Percentiles rank a stretch among this genome's conserved stretches.
Evolutionary conservation across 345 rosid species (phyloP).

Genomic region (Linum usitatissimum): DNA sequence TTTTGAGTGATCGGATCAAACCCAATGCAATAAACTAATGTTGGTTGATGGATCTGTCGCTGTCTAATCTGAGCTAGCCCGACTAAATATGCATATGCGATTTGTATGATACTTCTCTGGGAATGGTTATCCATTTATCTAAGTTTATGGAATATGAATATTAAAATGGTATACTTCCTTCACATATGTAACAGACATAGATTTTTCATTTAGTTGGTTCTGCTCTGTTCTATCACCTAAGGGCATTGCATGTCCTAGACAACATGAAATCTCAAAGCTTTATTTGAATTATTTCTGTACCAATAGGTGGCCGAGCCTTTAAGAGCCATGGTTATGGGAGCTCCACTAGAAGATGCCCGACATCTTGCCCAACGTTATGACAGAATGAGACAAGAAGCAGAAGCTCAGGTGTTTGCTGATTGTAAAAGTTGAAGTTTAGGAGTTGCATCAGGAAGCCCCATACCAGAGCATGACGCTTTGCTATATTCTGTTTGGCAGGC

Average conservation of each 20-base stretch:
- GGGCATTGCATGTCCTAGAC: background rate
- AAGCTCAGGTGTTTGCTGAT: constrained; percentile 63
- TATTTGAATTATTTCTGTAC: constrained; percentile 13
- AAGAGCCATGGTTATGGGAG: constrained; percentile 89
- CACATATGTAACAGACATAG: no score
- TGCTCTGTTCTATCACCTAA: no score
- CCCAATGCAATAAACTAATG: no score
- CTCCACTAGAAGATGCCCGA: constrained; percentile 90
- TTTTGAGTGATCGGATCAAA: no score
- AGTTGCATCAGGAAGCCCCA: background rate
- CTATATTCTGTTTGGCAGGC: constrained; percentile 39
- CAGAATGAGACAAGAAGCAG: constrained; percentile 85
- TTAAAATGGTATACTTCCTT: no score
- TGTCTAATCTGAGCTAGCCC: no score
- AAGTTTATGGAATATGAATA: no score
- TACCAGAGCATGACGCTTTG: background rate
- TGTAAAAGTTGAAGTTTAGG: background rate
- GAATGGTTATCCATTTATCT: no score
- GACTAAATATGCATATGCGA: no score
- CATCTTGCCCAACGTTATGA: constrained; percentile 97
- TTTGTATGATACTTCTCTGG: no score
- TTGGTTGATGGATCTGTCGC: no score
- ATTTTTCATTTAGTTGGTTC: no score
- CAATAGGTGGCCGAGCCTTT: constrained; percentile 84
- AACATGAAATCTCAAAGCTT: constrained; percentile 12